Conservation (phyloP, 345 rosid species). For the Murraya koenigii region DNA sequence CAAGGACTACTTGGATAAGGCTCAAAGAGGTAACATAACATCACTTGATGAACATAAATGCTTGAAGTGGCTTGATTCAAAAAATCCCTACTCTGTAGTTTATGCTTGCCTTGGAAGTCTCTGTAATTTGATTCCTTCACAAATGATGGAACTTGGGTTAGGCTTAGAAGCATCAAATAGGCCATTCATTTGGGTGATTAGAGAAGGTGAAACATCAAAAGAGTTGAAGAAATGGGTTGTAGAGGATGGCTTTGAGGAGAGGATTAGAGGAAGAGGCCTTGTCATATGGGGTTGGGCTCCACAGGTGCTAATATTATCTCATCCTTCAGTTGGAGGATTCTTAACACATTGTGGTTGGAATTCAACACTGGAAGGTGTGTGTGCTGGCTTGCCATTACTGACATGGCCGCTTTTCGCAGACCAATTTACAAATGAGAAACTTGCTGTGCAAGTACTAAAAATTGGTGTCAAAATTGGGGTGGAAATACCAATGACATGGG, state of each 20-base stretch:
- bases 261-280: constrained; percentile 5
- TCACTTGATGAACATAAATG: constrained; percentile 11
- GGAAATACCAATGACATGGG: background rate
- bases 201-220: background rate
- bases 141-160: constrained; percentile 16
- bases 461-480: background rate
- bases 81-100: constrained; percentile 5
- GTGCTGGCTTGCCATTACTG: constrained; percentile 10
- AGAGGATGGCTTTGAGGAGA: constrained; percentile 11
- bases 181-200: constrained; percentile 4
- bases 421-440: constrained; percentile 11
- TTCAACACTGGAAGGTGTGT: constrained; percentile 11
- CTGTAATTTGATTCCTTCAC: constrained; percentile 1
- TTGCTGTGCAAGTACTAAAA: background rate
- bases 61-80: constrained; percentile 23
- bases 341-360: constrained; percentile 25
- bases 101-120: constrained; percentile 14
- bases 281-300: constrained; percentile 17
- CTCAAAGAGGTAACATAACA: constrained; percentile 28
- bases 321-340: constrained; percentile 16
- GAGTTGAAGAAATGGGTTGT: background rate
- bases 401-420: constrained; percentile 17
- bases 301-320: constrained; percentile 13
- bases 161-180: constrained; percentile 9
- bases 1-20: constrained; percentile 12